Evolutionary conservation across 73 alveolate genomes (phyloP).

Genomic region (Uronychia setigera): DNA sequence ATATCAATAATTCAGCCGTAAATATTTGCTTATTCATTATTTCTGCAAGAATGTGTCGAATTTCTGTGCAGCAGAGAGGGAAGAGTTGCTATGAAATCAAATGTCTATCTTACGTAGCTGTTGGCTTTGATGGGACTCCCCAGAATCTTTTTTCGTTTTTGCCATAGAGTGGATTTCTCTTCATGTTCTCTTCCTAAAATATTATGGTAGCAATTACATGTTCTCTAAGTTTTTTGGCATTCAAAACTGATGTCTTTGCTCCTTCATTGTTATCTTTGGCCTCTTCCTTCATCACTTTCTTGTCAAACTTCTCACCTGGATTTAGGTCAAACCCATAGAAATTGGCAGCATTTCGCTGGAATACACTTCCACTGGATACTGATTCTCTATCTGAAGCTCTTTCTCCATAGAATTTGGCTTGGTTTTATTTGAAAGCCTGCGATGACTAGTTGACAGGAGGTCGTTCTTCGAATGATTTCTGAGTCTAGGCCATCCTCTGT

Average conservation of each 20-base stretch:
- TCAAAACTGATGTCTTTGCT: conserved; percentile 35
- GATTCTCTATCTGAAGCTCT: conserved; percentile 33
- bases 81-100: conserved; percentile 13
- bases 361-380: conserved; percentile 20
- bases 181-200: conserved; percentile 28
- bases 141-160: conserved; percentile 51
- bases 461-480: too few relatives aligned
- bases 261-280: neutral
- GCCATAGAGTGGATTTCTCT: conserved; percentile 48
- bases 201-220: conserved; percentile 28
- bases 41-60: conserved; percentile 39
- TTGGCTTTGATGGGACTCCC: conserved; percentile 53
- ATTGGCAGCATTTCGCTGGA: conserved; percentile 54
- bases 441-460: too few relatives aligned
- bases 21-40: too few relatives aligned
- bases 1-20: too few relatives aligned
- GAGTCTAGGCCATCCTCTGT: too few relatives aligned
- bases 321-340: conserved; percentile 33
- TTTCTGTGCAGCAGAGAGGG: conserved; percentile 38
- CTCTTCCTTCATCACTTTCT: conserved; percentile 8
- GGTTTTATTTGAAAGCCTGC: conserved; percentile 36
- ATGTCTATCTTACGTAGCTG: neutral
- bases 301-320: conserved; percentile 12
- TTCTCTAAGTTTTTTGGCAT: conserved; percentile 37
- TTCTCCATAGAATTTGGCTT: conserved; percentile 54